These are phyloP conservation scores for Lodderomyces jiufengensis DNA, from an alignment of 1,139 yeast genomes.

Conservation along the genomic window DNA sequence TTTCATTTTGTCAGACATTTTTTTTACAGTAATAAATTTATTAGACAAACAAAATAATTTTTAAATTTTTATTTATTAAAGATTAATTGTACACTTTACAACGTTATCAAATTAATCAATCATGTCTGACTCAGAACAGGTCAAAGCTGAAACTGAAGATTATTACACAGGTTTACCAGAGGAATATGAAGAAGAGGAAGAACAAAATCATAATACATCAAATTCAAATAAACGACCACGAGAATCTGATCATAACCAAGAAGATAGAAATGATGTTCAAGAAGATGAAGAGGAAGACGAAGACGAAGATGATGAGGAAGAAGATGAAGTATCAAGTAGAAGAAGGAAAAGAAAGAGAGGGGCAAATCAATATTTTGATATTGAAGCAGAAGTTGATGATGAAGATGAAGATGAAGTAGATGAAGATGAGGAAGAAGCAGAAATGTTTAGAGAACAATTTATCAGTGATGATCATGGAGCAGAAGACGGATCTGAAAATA, in stretches of 20 bases:
- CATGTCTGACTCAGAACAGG: too few species aligned
- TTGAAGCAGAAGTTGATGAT: slow-evolving; percentile 98
- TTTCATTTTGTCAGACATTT: slow-evolving; percentile 9
- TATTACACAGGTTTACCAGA: slow-evolving; percentile 1
- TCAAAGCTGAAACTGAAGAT: not conserved
- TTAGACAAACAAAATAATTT: too few species aligned
- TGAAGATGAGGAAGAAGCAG: slow-evolving; percentile 91
- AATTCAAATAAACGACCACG: slow-evolving; percentile 1
- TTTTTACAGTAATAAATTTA: too few species aligned
- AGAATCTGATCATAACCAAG: slow-evolving; percentile 5
- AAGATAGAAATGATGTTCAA: slow-evolving; percentile 18
- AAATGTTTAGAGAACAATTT: slow-evolving; percentile 77
- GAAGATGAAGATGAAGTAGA: slow-evolving; percentile 91
- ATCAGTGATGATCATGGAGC: slow-evolving; percentile 67
- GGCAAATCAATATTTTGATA: slow-evolving; percentile 92
- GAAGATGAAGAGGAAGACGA: slow-evolving; percentile 64
- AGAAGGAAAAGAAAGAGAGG: slow-evolving; percentile 64
- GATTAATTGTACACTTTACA: too few species aligned
- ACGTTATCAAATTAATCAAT: too few species aligned
- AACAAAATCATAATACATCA: not conserved
- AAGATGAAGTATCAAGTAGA: slow-evolving; percentile 39
- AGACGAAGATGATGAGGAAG: slow-evolving; percentile 54
- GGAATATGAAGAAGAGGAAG: slow-evolving; percentile 8
- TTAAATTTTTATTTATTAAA: too few species aligned
- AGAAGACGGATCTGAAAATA: slow-evolving; percentile 43